These are phyloP conservation scores for Aspergillus bertholletiae DNA, from an alignment of 495 filamentous ascomycete genomes.

Conservation along the genomic window DNA sequence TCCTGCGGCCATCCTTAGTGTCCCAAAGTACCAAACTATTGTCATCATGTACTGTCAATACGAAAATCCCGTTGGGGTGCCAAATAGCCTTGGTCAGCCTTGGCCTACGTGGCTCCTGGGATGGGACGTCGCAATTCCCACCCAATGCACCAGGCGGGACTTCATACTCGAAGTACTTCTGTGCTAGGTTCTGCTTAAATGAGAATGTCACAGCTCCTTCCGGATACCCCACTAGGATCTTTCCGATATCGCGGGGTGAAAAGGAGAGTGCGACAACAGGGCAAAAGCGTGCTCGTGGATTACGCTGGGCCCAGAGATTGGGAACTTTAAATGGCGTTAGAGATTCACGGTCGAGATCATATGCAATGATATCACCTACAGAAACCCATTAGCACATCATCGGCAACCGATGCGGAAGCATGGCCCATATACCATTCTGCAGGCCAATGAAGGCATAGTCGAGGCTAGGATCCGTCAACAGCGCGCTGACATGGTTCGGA, in stretches of 20 bases:
- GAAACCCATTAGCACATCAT: conserved; percentile 11
- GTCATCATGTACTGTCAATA: conserved; percentile 86
- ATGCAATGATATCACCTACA: conserved; percentile 74
- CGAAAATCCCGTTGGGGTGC: conserved; percentile 93
- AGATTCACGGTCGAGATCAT: conserved; percentile 80
- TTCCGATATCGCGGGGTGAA: conserved; percentile 92
- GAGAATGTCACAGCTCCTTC: conserved; percentile 86
- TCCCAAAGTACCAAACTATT: conserved; percentile 92
- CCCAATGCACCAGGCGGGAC: conserved; percentile 81
- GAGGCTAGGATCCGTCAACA: conserved; percentile 79
- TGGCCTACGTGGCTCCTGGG: conserved; percentile 57
- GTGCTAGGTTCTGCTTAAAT: conserved; percentile 80
- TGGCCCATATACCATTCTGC: conserved; percentile 53
- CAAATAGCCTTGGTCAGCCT: conserved; percentile 75
- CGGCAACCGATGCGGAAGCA: background rate
- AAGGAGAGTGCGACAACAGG: conserved; percentile 74
- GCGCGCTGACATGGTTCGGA: conserved; percentile 63
- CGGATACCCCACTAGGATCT: conserved; percentile 79
- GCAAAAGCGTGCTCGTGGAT: conserved; percentile 51
- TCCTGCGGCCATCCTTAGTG: conserved; percentile 78
- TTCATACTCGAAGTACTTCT: conserved; percentile 79
- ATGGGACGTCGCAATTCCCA: conserved; percentile 62
- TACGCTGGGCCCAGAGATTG: conserved; percentile 74
- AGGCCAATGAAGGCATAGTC: conserved; percentile 86
- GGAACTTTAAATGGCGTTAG: conserved; percentile 75